phyloP scores from a whole-genome alignment of 345 rosid genomes.

The Populus pruinosa region DNA sequence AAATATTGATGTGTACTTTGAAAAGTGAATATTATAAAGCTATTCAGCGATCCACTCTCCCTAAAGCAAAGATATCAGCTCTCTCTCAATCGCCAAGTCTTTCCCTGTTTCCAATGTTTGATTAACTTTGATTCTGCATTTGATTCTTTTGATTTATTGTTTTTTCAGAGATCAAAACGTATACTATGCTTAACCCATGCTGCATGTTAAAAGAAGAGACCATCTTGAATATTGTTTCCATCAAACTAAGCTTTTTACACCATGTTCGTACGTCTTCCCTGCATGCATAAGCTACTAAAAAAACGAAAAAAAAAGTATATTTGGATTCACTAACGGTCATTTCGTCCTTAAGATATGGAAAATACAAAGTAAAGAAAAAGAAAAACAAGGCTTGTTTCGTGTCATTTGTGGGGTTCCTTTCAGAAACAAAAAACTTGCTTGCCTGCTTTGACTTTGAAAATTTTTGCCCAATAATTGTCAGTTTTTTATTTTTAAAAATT shows the following conservation, averaged over 20 bases:
- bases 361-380: background rate
- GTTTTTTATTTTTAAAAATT: no score
- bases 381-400: background rate
- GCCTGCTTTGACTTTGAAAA: no score
- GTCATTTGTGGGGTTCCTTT: no score
- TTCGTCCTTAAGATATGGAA: background rate
- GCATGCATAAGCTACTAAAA: background rate
- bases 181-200: constrained; percentile 8
- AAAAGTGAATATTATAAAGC: constrained; percentile 47
- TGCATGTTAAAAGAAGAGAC: constrained; percentile 35
- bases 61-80: constrained; percentile 33
- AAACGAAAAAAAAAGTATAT: background rate
- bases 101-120: constrained; percentile 55
- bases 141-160: constrained; percentile 34
- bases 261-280: background rate
- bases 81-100: constrained; percentile 43
- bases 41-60: constrained; percentile 27
- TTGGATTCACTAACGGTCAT: background rate
- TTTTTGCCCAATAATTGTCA: no score
- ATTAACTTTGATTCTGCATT: constrained; percentile 24
- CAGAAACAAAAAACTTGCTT: no score
- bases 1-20: background rate
- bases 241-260: background rate
- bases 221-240: background rate
- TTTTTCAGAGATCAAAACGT: constrained; percentile 7